phyloP scores from a whole-genome alignment of 116 monocot genomes.

The Zostera marina region DNA sequence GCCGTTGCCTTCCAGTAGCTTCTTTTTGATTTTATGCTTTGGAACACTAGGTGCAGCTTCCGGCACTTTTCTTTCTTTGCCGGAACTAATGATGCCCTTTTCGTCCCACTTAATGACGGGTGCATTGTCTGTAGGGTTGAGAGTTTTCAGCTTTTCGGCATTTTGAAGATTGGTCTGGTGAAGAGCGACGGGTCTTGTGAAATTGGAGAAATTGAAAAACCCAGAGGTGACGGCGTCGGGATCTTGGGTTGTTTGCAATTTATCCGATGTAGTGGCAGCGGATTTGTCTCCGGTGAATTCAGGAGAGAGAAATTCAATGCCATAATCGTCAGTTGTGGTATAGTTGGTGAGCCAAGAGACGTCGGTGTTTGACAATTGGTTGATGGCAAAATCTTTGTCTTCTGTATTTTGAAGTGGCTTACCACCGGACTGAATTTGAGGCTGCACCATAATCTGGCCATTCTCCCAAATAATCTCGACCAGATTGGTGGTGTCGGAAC shows the following conservation, averaged over 20 bases:
- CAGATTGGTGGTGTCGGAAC: slow-evolving; percentile 46
- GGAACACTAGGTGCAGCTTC: slow-evolving; percentile 52
- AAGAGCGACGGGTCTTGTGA: slow-evolving; percentile 44
- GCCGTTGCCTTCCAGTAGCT: slow-evolving; percentile 38
- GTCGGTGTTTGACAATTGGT: too few species aligned
- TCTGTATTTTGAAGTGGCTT: slow-evolving; percentile 18
- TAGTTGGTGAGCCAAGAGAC: slow-evolving; percentile 60
- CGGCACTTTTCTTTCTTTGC: background rate
- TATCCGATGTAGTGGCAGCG: background rate
- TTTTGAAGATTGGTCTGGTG: slow-evolving; percentile 30
- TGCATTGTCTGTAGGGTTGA: too few species aligned
- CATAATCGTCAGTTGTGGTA: slow-evolving; percentile 47
- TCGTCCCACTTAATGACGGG: slow-evolving; percentile 9
- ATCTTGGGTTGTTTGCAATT: slow-evolving; percentile 15
- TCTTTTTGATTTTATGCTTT: slow-evolving; percentile 39
- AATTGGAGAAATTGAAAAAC: slow-evolving; percentile 76
- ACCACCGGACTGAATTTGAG: slow-evolving; percentile 33
- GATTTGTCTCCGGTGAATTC: slow-evolving; percentile 15
- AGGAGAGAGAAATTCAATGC: slow-evolving; percentile 47
- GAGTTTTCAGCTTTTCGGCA: background rate
- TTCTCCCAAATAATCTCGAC: slow-evolving; percentile 70
- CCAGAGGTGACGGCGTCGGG: background rate
- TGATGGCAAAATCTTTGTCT: too few species aligned
- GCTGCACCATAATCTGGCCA: slow-evolving; percentile 70
- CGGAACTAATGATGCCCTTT: slow-evolving; percentile 1